These are phyloP conservation scores for Crithidia fasciculata DNA, from an alignment of 208 protist species.

Conservation along the genomic window DNA sequence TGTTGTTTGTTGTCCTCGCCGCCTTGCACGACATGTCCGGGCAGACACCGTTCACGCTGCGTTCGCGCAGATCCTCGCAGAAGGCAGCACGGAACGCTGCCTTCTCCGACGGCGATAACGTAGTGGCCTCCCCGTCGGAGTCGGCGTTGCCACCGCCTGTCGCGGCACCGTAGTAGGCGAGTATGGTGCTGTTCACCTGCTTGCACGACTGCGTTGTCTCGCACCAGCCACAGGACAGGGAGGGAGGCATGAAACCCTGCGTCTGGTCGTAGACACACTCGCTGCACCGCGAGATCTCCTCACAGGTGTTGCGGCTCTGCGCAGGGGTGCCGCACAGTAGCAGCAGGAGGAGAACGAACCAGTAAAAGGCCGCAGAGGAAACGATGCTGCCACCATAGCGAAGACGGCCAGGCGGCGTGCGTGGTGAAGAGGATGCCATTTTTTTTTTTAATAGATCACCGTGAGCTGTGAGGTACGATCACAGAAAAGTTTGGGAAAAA, in stretches of 20 bases:
- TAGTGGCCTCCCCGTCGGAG: background rate
- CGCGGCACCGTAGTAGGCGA: slow-evolving; percentile 19
- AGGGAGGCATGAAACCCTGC: slow-evolving; percentile 48
- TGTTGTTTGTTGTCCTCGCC: slow-evolving; percentile 61
- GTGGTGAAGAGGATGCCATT: background rate
- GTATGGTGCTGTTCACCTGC: slow-evolving; percentile 35
- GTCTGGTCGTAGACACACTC: slow-evolving; percentile 69
- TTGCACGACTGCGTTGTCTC: slow-evolving; percentile 43
- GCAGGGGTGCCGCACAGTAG: background rate
- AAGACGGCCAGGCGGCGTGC: background rate
- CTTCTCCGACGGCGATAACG: slow-evolving; percentile 17
- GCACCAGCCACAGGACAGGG: slow-evolving; percentile 59
- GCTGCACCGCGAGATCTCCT: slow-evolving; percentile 38
- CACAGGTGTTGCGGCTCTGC: slow-evolving; percentile 38
- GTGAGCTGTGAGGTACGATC: background rate
- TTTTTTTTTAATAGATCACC: background rate
- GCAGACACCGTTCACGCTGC: slow-evolving; percentile 40
- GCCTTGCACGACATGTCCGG: slow-evolving; percentile 59
- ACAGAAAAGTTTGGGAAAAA: too few relatives aligned
- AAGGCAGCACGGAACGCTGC: slow-evolving; percentile 25
- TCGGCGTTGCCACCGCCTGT: background rate
- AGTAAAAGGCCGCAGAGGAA: too few relatives aligned
- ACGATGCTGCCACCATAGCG: background rate
- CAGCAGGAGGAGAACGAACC: too few relatives aligned
- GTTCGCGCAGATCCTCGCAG: slow-evolving; percentile 52